A percentile compares a stretch with the other conserved stretches of the same genome.
These are phyloP conservation scores for Lotus japonicus DNA, from an alignment of 306 rosid species.

Conservation along the genomic window DNA sequence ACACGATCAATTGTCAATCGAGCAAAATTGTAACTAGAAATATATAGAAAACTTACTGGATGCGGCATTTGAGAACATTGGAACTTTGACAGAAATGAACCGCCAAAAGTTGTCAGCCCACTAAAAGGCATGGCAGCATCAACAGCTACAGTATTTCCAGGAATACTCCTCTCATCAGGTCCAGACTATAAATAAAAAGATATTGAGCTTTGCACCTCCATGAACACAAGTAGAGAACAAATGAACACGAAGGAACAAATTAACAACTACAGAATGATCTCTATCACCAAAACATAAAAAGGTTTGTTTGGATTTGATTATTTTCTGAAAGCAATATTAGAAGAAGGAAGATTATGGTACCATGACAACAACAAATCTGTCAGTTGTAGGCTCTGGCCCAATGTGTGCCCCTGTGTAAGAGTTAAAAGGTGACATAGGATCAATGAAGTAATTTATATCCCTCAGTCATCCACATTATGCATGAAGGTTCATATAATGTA, in stretches of 20 bases:
- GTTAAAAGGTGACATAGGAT: not conserved
- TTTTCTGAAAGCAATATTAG: not conserved
- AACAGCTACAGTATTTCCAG: constrained; percentile 89
- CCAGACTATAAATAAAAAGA: constrained; percentile 58
- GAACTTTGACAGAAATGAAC: constrained; percentile 83
- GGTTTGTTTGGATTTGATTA: not conserved
- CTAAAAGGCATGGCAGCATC: constrained; percentile 92
- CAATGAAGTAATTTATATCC: not conserved
- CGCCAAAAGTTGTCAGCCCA: constrained; percentile 74
- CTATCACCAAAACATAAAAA: not conserved
- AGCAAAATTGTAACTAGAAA: not conserved
- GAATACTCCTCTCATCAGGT: constrained; percentile 93
- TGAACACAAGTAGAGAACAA: constrained; percentile 1
- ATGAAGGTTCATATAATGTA: constrained; percentile 1
- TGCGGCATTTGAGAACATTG: constrained; percentile 97
- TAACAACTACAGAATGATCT: not conserved
- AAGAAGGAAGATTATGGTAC: constrained; percentile 33
- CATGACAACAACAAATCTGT: constrained; percentile 94
- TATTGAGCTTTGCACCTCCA: constrained; percentile 9
- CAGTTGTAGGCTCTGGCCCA: constrained; percentile 99
- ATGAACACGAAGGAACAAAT: not conserved
- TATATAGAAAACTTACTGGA: constrained; percentile 55
- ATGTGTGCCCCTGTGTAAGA: constrained; percentile 77
- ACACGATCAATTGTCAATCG: not conserved
- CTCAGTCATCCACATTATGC: not conserved